Conservation (phyloP, 495 filamentous ascomycete species). For the Hypoxylon lenormandii region DNA sequence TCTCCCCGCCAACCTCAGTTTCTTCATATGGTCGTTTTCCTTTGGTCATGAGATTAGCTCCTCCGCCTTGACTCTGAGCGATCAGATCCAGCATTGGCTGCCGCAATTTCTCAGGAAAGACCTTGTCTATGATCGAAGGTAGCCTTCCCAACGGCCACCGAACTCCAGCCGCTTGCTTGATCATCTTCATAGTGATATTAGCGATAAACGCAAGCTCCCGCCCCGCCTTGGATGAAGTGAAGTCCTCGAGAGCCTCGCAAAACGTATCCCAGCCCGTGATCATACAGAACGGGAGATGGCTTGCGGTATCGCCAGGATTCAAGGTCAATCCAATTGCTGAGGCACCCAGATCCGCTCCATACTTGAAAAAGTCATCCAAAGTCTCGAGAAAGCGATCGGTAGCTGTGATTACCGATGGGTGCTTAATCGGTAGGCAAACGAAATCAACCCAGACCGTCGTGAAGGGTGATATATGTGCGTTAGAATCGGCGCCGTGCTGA, state of each 20-base stretch:
- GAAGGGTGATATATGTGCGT: neutral
- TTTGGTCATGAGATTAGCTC: neutral
- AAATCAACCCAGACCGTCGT: slow-evolving; percentile 4
- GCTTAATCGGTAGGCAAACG: neutral
- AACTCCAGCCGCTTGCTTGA: slow-evolving; percentile 1
- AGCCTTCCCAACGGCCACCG: slow-evolving; percentile 13
- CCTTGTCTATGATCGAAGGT: slow-evolving; percentile 1
- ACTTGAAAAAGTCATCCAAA: slow-evolving; percentile 3
- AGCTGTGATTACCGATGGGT: slow-evolving; percentile 1
- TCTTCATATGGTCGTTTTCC: slow-evolving; percentile 9
- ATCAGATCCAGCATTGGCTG: slow-evolving; percentile 20
- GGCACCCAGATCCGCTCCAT: neutral
- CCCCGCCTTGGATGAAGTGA: neutral
- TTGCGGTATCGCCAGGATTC: neutral
- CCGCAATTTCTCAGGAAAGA: slow-evolving; percentile 7
- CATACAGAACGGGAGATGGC: neutral
- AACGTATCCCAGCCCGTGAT: neutral
- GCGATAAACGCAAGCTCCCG: slow-evolving; percentile 1
- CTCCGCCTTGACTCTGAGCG: slow-evolving; percentile 9
- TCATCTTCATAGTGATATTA: slow-evolving; percentile 12
- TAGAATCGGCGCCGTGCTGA: neutral
- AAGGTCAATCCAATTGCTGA: neutral
- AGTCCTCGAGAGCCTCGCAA: slow-evolving; percentile 6
- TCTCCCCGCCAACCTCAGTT: neutral
- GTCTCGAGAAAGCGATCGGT: neutral